These are phyloP conservation scores for Odontarrhena argentea DNA, from an alignment of 345 rosid genomes.

Conservation along the genomic window DNA sequence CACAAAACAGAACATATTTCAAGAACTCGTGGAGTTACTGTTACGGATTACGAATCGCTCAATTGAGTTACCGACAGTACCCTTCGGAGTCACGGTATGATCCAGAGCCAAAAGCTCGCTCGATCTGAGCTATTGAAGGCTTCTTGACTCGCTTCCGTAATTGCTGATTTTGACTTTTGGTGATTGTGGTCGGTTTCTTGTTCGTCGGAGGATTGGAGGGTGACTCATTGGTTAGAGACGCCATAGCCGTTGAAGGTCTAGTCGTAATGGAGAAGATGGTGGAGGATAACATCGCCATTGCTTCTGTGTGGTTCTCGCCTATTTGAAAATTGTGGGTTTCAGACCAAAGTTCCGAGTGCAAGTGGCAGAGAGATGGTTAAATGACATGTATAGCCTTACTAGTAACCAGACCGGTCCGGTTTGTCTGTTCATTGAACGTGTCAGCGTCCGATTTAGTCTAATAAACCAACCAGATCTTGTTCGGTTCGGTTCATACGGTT, in stretches of 20 bases:
- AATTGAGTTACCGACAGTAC: conserved; percentile 26
- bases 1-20: background rate
- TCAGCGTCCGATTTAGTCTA: too few relatives aligned
- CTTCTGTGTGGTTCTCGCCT: conserved; percentile 27
- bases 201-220: conserved; percentile 24
- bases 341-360: too few relatives aligned
- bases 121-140: conserved; percentile 57
- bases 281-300: conserved; percentile 51
- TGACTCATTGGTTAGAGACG: conserved; percentile 30
- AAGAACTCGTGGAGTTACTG: background rate
- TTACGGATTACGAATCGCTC: background rate
- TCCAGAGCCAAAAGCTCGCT: conserved; percentile 84
- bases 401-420: too few relatives aligned
- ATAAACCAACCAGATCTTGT: too few relatives aligned
- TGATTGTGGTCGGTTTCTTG: conserved; percentile 21
- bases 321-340: too few relatives aligned
- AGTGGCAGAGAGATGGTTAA: too few relatives aligned
- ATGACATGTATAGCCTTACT: too few relatives aligned
- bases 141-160: conserved; percentile 41
- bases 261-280: conserved; percentile 25
- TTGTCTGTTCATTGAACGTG: too few relatives aligned
- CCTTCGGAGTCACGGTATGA: conserved; percentile 67
- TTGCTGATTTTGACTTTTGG: conserved; percentile 21
- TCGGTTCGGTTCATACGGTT: too few relatives aligned
- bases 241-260: conserved; percentile 34